Percentiles rank a stretch among this genome's conserved stretches.
Conservation (phyloP, 2,329 filamentous ascomycete genomes). For the Pestalotiopsis sp. region DNA sequence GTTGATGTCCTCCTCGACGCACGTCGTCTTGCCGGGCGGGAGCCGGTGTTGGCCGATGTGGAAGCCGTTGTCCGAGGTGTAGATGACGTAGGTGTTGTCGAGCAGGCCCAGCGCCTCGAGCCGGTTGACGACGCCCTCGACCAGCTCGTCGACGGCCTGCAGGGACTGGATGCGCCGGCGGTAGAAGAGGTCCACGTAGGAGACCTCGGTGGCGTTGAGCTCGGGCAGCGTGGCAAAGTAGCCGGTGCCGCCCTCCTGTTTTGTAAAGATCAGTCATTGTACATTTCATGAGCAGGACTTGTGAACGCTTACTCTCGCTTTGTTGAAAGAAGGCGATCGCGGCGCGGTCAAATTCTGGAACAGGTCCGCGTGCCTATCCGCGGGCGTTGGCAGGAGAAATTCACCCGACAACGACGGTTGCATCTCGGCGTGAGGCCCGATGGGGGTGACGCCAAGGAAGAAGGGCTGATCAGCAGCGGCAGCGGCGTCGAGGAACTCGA, state of each 20-base stretch:
- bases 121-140: conserved; percentile 38
- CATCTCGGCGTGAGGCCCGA: conserved; percentile 1
- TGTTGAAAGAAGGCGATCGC: conserved; percentile 65
- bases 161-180: conserved; percentile 42
- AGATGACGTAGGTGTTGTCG: conserved; percentile 45
- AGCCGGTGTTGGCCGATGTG: conserved; percentile 50
- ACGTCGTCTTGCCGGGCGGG: conserved; percentile 46
- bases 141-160: conserved; percentile 47
- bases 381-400: conserved; percentile 47
- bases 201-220: conserved; percentile 31
- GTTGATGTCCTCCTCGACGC: conserved; percentile 47
- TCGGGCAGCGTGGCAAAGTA: conserved; percentile 26
- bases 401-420: not conserved
- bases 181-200: conserved; percentile 41
- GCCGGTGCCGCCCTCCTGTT: not conserved
- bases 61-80: conserved; percentile 49
- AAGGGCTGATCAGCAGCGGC: not conserved
- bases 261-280: not conserved
- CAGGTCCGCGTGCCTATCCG: conserved; percentile 60
- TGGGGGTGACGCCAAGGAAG: conserved; percentile 11
- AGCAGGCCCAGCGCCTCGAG: conserved; percentile 33
- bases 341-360: conserved; percentile 63
- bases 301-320: not conserved
- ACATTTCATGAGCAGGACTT: not conserved
- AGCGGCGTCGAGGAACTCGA: not conserved